phyloP scores from a whole-genome alignment of 2,329 filamentous ascomycete genomes.

The Pseudovirgaria hyperparasitica region DNA sequence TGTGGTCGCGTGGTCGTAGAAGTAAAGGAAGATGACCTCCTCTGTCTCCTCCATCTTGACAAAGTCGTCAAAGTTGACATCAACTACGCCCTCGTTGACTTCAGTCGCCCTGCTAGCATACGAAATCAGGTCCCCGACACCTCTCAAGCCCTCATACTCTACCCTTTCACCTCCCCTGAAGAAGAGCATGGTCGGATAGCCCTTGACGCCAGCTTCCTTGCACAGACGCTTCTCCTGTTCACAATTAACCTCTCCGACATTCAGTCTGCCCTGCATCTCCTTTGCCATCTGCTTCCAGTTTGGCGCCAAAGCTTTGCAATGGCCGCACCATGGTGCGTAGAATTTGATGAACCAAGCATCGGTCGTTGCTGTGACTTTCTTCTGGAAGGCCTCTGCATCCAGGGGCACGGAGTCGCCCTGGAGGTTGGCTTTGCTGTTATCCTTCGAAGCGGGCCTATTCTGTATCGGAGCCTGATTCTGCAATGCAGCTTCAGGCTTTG shows the following conservation, averaged over 20 bases:
- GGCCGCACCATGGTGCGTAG: slow-evolving; percentile 92
- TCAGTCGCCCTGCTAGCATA: slow-evolving; percentile 82
- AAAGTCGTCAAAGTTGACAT: slow-evolving; percentile 67
- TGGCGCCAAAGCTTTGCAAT: slow-evolving; percentile 86
- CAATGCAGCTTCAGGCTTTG: slow-evolving; percentile 20
- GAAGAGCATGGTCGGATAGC: slow-evolving; percentile 83
- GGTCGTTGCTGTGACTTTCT: slow-evolving; percentile 69
- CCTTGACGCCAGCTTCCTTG: slow-evolving; percentile 70
- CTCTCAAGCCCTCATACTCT: slow-evolving; percentile 85
- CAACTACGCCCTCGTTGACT: slow-evolving; percentile 60
- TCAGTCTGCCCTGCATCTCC: slow-evolving; percentile 79
- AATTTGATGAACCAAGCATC: slow-evolving; percentile 99
- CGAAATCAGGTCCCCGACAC: slow-evolving; percentile 75
- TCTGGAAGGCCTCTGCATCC: slow-evolving; percentile 75
- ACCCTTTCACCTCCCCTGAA: slow-evolving; percentile 85
- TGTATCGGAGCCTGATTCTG: slow-evolving; percentile 29
- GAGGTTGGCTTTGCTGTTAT: slow-evolving; percentile 47
- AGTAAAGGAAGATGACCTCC: slow-evolving; percentile 93
- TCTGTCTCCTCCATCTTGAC: slow-evolving; percentile 80
- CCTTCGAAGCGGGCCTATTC: slow-evolving; percentile 35
- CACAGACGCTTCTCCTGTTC: slow-evolving; percentile 77
- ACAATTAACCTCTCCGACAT: slow-evolving; percentile 93
- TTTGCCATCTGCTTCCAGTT: slow-evolving; percentile 83
- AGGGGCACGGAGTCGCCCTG: slow-evolving; percentile 63
- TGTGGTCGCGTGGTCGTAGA: slow-evolving; percentile 92